Evolutionary conservation across 352 stramenopile genomes (phyloP).

Genomic region (Peronosclerospora sorghi): DNA sequence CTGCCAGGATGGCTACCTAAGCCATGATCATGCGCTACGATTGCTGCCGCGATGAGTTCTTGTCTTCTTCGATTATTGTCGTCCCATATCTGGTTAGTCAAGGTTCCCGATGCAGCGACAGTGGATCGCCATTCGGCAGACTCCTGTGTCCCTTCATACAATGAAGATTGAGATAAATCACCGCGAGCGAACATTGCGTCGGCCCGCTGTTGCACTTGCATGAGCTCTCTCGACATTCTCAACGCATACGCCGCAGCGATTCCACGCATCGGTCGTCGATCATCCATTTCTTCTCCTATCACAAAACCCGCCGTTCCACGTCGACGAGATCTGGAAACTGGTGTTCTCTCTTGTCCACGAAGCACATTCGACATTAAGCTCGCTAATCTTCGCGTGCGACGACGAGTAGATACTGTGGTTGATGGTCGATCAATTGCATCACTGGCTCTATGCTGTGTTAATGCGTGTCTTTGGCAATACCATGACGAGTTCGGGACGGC

Average conservation of each 20-base stretch:
- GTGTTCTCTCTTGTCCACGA: constrained; percentile 8
- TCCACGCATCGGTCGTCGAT: constrained; percentile 38
- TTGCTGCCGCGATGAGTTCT: constrained; percentile 22
- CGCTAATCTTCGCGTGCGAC: constrained; percentile 48
- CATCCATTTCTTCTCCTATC: constrained; percentile 16
- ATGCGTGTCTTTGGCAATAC: constrained; percentile 53
- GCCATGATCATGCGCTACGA: constrained; percentile 8
- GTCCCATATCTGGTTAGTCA: constrained; percentile 47
- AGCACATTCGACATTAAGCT: constrained; percentile 70
- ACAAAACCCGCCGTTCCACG: constrained; percentile 14
- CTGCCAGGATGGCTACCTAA: constrained; percentile 3
- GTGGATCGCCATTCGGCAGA: constrained; percentile 23
- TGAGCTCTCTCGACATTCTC: constrained; percentile 69
- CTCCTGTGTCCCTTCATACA: constrained; percentile 22
- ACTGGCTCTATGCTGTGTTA: constrained; percentile 28
- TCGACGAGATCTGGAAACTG: constrained; percentile 7
- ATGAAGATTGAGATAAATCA: constrained; percentile 31
- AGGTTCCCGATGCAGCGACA: constrained; percentile 1
- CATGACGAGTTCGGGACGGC: constrained; percentile 49
- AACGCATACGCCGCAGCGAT: constrained; percentile 55
- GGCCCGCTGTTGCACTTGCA: constrained; percentile 53
- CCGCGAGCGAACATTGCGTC: constrained; percentile 67
- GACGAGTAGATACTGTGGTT: constrained; percentile 49
- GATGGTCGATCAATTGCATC: constrained; percentile 43
- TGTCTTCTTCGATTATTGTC: constrained; percentile 43